phyloP scores from a whole-genome alignment of 345 rosid genomes.

The Viola odorata region DNA sequence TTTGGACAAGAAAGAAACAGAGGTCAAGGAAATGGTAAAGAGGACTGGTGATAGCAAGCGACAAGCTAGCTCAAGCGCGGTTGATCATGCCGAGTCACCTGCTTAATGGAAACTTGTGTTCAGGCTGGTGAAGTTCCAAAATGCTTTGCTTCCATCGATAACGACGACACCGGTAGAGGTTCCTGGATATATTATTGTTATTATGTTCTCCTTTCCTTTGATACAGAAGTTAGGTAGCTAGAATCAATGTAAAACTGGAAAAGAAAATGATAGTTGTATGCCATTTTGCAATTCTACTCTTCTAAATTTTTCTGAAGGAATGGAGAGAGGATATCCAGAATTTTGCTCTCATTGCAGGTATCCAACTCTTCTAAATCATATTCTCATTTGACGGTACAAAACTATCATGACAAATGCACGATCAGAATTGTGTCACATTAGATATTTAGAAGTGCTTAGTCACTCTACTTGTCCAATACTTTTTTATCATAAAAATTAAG shows the following conservation, averaged over 20 bases:
- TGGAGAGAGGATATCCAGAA: too few species aligned
- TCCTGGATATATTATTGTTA: background rate
- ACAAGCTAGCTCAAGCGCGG: conserved; percentile 32
- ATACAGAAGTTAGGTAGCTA: background rate
- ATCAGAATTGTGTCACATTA: too few species aligned
- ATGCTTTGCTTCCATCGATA: background rate
- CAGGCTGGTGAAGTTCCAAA: background rate
- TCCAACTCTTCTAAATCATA: background rate
- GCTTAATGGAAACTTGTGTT: conserved; percentile 6
- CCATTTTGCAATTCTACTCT: conserved; percentile 1
- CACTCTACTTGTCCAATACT: too few species aligned
- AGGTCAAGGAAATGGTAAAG: conserved; percentile 38
- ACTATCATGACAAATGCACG: too few species aligned
- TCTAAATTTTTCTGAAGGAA: too few species aligned
- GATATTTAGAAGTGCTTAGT: too few species aligned
- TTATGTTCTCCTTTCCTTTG: background rate
- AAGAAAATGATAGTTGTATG: background rate
- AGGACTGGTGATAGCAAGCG: conserved; percentile 38
- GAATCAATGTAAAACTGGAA: background rate
- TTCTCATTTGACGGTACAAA: background rate
- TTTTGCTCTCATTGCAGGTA: background rate
- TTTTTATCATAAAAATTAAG: too few species aligned
- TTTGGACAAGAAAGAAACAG: conserved; percentile 47
- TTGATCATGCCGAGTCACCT: conserved; percentile 25
- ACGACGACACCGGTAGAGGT: background rate